Evolutionary conservation across 2,329 filamentous ascomycete species (phyloP).

Genomic region (Aureobasidium melanogenum): DNA sequence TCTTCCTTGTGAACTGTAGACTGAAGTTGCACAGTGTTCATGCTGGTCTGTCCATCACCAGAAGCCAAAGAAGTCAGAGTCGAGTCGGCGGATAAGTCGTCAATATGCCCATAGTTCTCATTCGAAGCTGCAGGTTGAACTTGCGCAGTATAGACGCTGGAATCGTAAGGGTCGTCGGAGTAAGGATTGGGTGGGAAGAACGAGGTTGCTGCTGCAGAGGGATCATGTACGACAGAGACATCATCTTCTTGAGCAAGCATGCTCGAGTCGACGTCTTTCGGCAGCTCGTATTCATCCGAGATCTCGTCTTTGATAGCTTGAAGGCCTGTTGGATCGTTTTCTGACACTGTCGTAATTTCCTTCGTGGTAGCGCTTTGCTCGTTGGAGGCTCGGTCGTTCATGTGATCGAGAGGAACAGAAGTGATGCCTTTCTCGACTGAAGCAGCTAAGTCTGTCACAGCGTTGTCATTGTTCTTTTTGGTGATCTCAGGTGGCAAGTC

Average conservation of each 20-base stretch:
- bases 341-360: background rate
- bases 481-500: background rate
- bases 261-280: background rate
- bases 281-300: background rate
- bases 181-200: constrained; percentile 3
- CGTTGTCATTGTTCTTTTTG: background rate
- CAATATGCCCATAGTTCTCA: background rate
- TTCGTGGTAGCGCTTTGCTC: background rate
- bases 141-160: background rate
- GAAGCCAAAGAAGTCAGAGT: background rate
- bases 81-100: background rate
- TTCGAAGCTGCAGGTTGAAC: no score
- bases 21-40: no score
- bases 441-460: background rate
- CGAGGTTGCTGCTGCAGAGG: background rate
- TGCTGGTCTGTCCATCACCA: background rate
- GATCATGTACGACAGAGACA: background rate
- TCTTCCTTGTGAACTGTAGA: no score
- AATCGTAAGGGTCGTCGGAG: background rate
- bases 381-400: background rate
- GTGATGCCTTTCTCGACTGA: background rate
- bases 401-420: no score
- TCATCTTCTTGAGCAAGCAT: background rate
- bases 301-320: background rate
- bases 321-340: background rate